Base-by-base conservation (phyloP, 768 basidiomycete species). In the Lentinula lateritia region DNA sequence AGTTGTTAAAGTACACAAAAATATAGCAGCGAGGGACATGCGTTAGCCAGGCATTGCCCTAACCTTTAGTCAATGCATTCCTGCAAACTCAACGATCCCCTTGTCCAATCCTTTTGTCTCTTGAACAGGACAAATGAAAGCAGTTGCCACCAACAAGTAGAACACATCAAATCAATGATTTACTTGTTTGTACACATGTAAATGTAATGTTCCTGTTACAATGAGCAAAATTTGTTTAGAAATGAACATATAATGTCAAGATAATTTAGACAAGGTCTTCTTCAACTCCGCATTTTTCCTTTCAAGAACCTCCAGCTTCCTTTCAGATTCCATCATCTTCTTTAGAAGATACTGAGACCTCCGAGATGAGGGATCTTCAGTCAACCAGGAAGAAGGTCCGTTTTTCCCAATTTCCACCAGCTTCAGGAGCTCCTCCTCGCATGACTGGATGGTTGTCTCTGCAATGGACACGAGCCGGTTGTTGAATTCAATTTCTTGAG, bases 401-500 rank as follows among this genome's bases (percentile, higher is more conserved):
- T 81, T 80, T 9, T 78, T 74, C 43, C 84, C 82, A 12, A 95
- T 88, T 50, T 83, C 83, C 53, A 83, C 83, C 18, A 98, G 76
- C 8, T 77, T 78, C 13, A 78, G 69, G 15, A 98, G 79, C 70
- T 98, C 95, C 18, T 82, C 78, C 71, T 97, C 95, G 72, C 86
- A 91, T 4, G 81, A 69, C 62, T 80, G 81, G 67, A 98, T 82
- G 10, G 80, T 88, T 10, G 70, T 73, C 65, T 96, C 92, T 1
- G 83, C 76, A 46, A 75, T 74, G 15, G 80, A 68, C 34, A 90
- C 83, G 0, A 82, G 73, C 64, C 83, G 87, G 66, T 90, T 82
- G 70, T 96, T 95, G 71, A 85, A 84, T 5, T 84, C 82, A 57
- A 95, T 87, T 61, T 94, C 92, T 72, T 93, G 92, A 1, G 80